A percentile compares a stretch with the other conserved stretches of the same genome.
phyloP scores from a whole-genome alignment of 1,139 yeast genomes.

The Yamadazyma siamensis region DNA sequence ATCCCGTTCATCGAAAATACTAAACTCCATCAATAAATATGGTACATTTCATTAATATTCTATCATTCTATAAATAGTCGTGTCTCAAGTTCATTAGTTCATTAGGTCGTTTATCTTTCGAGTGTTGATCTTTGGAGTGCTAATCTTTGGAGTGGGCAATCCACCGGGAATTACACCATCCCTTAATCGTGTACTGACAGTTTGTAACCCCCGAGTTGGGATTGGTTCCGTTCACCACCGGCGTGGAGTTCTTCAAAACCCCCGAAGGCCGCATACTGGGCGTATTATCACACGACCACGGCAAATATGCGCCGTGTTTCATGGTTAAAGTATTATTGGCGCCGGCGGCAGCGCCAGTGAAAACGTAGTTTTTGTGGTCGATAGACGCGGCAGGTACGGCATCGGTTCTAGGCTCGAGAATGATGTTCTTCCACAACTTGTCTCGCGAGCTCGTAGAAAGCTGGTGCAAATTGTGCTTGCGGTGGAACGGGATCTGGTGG shows the following conservation, averaged over 20 bases:
- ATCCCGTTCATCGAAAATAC: too few relatives aligned
- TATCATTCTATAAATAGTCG: too few relatives aligned
- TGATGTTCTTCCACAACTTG: constrained; percentile 49
- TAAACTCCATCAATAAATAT: too few relatives aligned
- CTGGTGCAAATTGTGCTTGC: constrained; percentile 22
- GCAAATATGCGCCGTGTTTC: constrained; percentile 28
- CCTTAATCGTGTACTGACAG: constrained; percentile 50
- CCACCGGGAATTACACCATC: constrained; percentile 55
- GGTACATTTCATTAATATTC: too few relatives aligned
- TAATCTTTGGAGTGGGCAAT: too few relatives aligned
- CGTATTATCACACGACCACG: constrained; percentile 31
- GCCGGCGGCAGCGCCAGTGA: constrained; percentile 13
- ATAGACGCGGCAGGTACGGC: constrained; percentile 25
- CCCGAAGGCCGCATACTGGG: constrained; percentile 37
- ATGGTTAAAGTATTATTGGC: constrained; percentile 14
- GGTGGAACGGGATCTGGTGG: constrained; percentile 22
- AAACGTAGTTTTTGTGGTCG: constrained; percentile 20
- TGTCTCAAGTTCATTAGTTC: too few relatives aligned
- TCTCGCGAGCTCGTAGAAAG: constrained; percentile 39
- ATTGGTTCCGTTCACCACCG: constrained; percentile 28
- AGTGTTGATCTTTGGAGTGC: too few relatives aligned
- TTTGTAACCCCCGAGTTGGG: constrained; percentile 39
- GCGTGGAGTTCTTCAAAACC: constrained; percentile 19
- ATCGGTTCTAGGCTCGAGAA: constrained; percentile 47
- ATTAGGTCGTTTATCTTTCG: too few relatives aligned